Base-by-base conservation (phyloP, 768 basidiomycete genomes). In the Rhizopogon roseolus region DNA sequence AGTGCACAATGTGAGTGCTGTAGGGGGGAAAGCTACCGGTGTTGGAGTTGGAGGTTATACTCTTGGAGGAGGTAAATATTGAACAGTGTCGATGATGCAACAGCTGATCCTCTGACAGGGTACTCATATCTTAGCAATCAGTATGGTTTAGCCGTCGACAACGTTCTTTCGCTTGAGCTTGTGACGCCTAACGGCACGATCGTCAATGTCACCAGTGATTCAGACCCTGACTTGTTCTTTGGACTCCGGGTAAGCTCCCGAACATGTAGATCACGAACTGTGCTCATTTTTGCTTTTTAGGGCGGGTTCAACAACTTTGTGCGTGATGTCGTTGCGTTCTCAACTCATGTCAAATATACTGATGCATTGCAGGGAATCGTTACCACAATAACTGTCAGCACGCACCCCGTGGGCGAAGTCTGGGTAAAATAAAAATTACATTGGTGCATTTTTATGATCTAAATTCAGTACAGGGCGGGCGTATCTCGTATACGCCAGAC, bases 261-360 rank as follows among this genome's bases (percentile, higher is more conserved):
- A 32, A 54, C 49, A 28, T 41, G 28, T 16, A 11, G 58, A 72
- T 28, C 60, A 58, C 29, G 22, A 22, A 22, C 25, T 10, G 22
- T 6, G 27, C 27, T 25, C 22, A 41, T 17, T 34, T 8, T 42
- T 34, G 9, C 22, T 22, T 39, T n/a, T 39, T 14, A 85, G 81
- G 85, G 85, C 42, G 84, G 84, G 7, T 71, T 75, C 61, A 86
- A 87, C 59, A 86, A 85, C 63, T 85, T 84, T 59, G 76, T 77
- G 55, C 55, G 60, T 50, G 46, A n/a, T 34, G 44, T 37, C 29
- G 50, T 51, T 58, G 38, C 44, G 10, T 19, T 22, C 40, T 16
- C 37, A 16, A 40, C 41, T 16, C n/a, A 17, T 39, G 4, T 65
- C 4, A 64, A 63, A 27, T 71, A 68, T 46, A 81, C 78, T 64